Conservation (phyloP, 768 basidiomycete genomes). For the Leccinum olivaceopallidum region DNA sequence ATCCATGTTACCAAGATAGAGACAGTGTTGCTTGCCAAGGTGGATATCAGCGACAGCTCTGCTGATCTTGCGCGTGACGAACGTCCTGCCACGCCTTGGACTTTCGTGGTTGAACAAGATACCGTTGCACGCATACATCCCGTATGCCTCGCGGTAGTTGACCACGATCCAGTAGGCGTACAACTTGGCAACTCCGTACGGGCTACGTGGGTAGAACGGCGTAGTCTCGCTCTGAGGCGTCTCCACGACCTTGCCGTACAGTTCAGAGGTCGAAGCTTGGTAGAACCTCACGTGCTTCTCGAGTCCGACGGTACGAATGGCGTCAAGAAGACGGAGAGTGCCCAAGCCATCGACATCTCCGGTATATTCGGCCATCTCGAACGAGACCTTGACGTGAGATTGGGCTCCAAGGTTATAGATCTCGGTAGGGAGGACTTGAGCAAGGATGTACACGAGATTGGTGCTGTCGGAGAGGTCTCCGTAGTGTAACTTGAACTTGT, state of each 20-base stretch:
- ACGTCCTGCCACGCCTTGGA: slow-evolving; percentile 90
- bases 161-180: slow-evolving; percentile 91
- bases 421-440: slow-evolving; percentile 92
- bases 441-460: slow-evolving; percentile 95
- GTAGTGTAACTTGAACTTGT: slow-evolving; percentile 83
- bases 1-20: slow-evolving; percentile 94
- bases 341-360: slow-evolving; percentile 96
- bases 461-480: slow-evolving; percentile 96
- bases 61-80: slow-evolving; percentile 94
- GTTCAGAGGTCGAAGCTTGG: slow-evolving; percentile 95
- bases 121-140: slow-evolving; percentile 95
- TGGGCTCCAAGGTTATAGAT: slow-evolving; percentile 98
- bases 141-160: slow-evolving; percentile 94
- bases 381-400: slow-evolving; percentile 98
- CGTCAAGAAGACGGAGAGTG: slow-evolving; percentile 93
- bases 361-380: slow-evolving; percentile 99
- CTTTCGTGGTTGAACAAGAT: slow-evolving; percentile 99
- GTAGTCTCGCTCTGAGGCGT: slow-evolving; percentile 95
- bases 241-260: slow-evolving; percentile 96
- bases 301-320: slow-evolving; percentile 92
- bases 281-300: slow-evolving; percentile 95
- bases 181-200: slow-evolving; percentile 95
- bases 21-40: slow-evolving; percentile 83
- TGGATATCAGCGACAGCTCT: slow-evolving; percentile 92
- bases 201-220: slow-evolving; percentile 97